A percentile compares a stretch with the other conserved stretches of the same genome.
Evolutionary conservation across 1,284 basidiomycete species (phyloP).

Genomic region (Grifola frondosa): DNA sequence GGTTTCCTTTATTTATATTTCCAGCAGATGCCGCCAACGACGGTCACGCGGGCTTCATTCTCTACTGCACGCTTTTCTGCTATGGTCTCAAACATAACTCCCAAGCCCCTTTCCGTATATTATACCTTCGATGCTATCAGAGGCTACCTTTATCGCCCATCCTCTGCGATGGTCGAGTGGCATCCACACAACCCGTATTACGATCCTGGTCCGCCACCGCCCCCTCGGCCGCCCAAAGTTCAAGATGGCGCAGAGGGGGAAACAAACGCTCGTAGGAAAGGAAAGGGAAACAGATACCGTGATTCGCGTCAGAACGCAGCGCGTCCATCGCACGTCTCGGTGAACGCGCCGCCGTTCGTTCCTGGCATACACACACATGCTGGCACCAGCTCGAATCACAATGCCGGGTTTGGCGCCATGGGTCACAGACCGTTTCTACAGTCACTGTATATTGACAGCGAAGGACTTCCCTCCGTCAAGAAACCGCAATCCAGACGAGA

Average conservation of each 20-base stretch:
- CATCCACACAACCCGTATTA: slow-evolving; percentile 59
- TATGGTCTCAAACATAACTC: slow-evolving; percentile 41
- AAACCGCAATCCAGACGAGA: no score
- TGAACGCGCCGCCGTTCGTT: slow-evolving; percentile 14
- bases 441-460: no score
- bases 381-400: slow-evolving; percentile 14
- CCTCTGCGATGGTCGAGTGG: slow-evolving; percentile 44
- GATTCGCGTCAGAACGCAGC: slow-evolving; percentile 10
- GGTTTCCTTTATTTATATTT: slow-evolving; percentile 10
- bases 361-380: slow-evolving; percentile 15
- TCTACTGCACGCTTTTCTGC: slow-evolving; percentile 47
- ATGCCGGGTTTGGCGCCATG: slow-evolving; percentile 1
- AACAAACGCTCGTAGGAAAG: slow-evolving; percentile 4
- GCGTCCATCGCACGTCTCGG: slow-evolving; percentile 11
- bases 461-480: no score
- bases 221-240: slow-evolving; percentile 31
- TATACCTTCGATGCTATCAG: slow-evolving; percentile 56
- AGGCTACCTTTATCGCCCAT: slow-evolving; percentile 45
- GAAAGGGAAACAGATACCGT: slow-evolving; percentile 2
- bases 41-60: slow-evolving; percentile 54
- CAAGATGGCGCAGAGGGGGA: slow-evolving; percentile 6
- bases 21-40: slow-evolving; percentile 70
- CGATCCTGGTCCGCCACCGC: slow-evolving; percentile 65
- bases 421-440: no score
- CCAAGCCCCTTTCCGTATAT: slow-evolving; percentile 42